These are phyloP conservation scores for Oryza meyeriana DNA, from an alignment of 176 grass and related monocot genomes.

Conservation along the genomic window DNA sequence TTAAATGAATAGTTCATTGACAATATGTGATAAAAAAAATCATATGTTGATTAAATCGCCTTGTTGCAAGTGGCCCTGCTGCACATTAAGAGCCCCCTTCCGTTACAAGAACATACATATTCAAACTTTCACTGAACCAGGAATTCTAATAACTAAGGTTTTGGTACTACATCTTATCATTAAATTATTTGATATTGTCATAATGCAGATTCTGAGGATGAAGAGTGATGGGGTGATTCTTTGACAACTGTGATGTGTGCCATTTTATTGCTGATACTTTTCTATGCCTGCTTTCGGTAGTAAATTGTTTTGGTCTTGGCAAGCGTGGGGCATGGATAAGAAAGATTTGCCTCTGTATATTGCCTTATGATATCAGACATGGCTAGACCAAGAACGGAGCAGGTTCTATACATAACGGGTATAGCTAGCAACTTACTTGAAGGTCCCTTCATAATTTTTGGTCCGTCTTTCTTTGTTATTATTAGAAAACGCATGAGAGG, in stretches of 20 bases:
- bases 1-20: background rate
- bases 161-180: background rate
- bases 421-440: slow-evolving; percentile 64
- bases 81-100: background rate
- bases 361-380: slow-evolving; percentile 36
- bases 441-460: slow-evolving; percentile 42
- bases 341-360: slow-evolving; percentile 44
- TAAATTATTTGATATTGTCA: slow-evolving; percentile 29
- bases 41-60: background rate
- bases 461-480: slow-evolving; percentile 38
- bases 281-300: slow-evolving; percentile 30
- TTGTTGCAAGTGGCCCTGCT: slow-evolving; percentile 6
- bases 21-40: background rate
- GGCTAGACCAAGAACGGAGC: slow-evolving; percentile 32
- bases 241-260: slow-evolving; percentile 30
- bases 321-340: slow-evolving; percentile 27
- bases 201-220: slow-evolving; percentile 66
- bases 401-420: slow-evolving; percentile 57
- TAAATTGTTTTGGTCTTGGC: slow-evolving; percentile 35
- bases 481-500: slow-evolving; percentile 34
- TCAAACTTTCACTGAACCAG: background rate
- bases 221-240: slow-evolving; percentile 42
- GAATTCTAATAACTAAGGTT: slow-evolving; percentile 3
- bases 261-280: slow-evolving; percentile 43
- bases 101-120: background rate